These are phyloP conservation scores for Elsinoe necatrix DNA, from an alignment of 2,329 filamentous ascomycete species.

Conservation along the genomic window DNA sequence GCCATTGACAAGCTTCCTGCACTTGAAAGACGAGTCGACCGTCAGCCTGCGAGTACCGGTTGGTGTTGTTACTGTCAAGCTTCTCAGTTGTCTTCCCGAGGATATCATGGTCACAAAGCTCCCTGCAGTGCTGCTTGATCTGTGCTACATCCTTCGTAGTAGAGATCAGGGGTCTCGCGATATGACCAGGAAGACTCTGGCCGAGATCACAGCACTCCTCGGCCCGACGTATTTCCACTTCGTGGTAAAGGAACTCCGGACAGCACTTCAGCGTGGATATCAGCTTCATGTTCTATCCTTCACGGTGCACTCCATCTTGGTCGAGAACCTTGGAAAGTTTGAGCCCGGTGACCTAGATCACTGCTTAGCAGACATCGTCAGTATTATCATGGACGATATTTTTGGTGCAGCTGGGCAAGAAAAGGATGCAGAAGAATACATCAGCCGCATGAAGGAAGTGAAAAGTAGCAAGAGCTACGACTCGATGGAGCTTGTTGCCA, in stretches of 20 bases:
- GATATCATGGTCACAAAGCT: constrained; percentile 65
- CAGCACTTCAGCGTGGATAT: constrained; percentile 75
- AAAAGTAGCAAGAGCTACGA: constrained; percentile 98
- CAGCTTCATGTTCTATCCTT: constrained; percentile 93
- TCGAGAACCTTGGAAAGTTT: constrained; percentile 63
- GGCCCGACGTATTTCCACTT: constrained; percentile 82
- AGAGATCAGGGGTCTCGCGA: constrained; percentile 83
- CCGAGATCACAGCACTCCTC: constrained; percentile 71
- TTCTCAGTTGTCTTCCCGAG: constrained; percentile 70
- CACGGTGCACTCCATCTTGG: constrained; percentile 84
- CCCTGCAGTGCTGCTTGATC: constrained; percentile 77
- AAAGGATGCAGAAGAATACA: constrained; percentile 94
- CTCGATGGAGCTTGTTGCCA: constrained; percentile 87
- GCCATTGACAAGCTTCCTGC: constrained; percentile 71
- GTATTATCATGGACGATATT: constrained; percentile 92
- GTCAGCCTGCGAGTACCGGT: constrained; percentile 89
- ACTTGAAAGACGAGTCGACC: constrained; percentile 88
- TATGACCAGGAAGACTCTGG: constrained; percentile 78
- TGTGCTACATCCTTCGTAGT: constrained; percentile 86
- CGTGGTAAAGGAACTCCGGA: constrained; percentile 81
- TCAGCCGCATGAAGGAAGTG: constrained; percentile 91
- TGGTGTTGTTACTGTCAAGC: constrained; percentile 78
- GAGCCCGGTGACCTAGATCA: constrained; percentile 81
- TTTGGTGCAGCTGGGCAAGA: constrained; percentile 89
- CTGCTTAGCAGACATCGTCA: constrained; percentile 67